Evolutionary conservation across 2,329 filamentous ascomycete genomes (phyloP).

Genomic region (Aureobasidium sp.): DNA sequence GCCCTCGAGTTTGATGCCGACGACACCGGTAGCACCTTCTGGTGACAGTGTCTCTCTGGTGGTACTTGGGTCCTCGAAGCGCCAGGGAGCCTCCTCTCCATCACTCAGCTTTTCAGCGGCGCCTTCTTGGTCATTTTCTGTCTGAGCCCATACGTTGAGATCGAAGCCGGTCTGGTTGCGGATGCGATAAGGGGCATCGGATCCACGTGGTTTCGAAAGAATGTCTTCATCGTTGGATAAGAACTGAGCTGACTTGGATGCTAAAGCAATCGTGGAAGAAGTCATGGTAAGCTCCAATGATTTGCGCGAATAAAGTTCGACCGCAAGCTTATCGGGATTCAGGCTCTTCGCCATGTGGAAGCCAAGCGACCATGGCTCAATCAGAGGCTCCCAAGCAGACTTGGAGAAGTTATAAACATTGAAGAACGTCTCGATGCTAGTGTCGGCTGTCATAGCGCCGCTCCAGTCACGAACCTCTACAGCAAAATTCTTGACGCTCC

Average conservation of each 20-base stretch:
- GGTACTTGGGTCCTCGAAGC: constrained; percentile 93
- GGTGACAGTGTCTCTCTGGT: constrained; percentile 88
- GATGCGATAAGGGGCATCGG: constrained; percentile 87
- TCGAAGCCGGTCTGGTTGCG: constrained; percentile 95
- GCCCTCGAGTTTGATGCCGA: constrained; percentile 78
- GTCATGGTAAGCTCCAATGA: constrained; percentile 88
- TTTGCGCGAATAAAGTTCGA: constrained; percentile 84
- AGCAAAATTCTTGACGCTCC: constrained; percentile 85
- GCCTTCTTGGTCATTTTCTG: constrained; percentile 61
- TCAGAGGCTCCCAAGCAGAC: constrained; percentile 91
- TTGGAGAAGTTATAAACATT: constrained; percentile 99
- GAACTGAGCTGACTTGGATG: constrained; percentile 88
- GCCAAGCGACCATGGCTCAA: constrained; percentile 95
- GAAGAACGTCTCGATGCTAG: constrained; percentile 85
- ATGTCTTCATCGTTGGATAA: constrained; percentile 84
- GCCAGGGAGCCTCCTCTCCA: constrained; percentile 88
- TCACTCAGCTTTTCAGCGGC: constrained; percentile 73
- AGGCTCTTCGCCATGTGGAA: constrained; percentile 77
- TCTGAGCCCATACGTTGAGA: constrained; percentile 74
- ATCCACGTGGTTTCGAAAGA: constrained; percentile 82
- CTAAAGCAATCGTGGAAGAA: constrained; percentile 85
- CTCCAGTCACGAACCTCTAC: constrained; percentile 88
- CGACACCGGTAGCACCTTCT: constrained; percentile 71
- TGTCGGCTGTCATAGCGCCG: constrained; percentile 75
- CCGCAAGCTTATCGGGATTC: constrained; percentile 65